A percentile compares a stretch with the other conserved stretches of the same genome.
Evolutionary conservation across 2,329 filamentous ascomycete species (phyloP).

Genomic region (Ampelomyces quisqualis): DNA sequence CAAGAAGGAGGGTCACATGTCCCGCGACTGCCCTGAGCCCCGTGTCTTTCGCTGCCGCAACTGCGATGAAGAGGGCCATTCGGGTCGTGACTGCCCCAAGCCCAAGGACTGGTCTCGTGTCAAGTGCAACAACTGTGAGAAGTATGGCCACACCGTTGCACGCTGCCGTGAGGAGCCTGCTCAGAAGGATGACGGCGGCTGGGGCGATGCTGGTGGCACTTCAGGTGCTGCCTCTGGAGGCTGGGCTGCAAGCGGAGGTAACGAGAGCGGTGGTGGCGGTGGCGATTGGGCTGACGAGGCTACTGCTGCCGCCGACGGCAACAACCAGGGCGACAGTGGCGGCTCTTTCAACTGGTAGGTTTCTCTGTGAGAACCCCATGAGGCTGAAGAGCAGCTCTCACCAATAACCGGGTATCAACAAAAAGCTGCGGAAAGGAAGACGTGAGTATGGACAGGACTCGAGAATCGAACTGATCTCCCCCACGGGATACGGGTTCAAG

Average conservation of each 20-base stretch:
- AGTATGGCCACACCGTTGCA: slow-evolving; percentile 48
- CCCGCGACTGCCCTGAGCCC: slow-evolving; percentile 30
- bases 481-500: no score
- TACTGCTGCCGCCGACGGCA: slow-evolving; percentile 4
- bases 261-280: slow-evolving; percentile 1
- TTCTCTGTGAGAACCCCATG: no score
- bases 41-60: slow-evolving; percentile 55
- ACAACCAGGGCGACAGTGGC: slow-evolving; percentile 1
- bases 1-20: slow-evolving; percentile 29
- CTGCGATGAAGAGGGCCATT: slow-evolving; percentile 64
- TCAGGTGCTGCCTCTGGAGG: slow-evolving; percentile 19
- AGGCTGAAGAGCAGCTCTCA: no score
- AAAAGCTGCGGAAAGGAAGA: no score
- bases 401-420: no score
- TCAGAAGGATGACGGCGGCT: slow-evolving; percentile 26
- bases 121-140: slow-evolving; percentile 59
- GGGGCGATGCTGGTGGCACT: slow-evolving; percentile 13
- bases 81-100: slow-evolving; percentile 54
- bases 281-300: slow-evolving; percentile 1
- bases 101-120: slow-evolving; percentile 60
- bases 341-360: no score
- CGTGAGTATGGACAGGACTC: no score
- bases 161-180: slow-evolving; percentile 43
- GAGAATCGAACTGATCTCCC: no score
- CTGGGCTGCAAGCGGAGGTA: slow-evolving; percentile 23